These are phyloP conservation scores for Crepidotus sp. DNA, from an alignment of 1,284 basidiomycete species.

Conservation along the genomic window DNA sequence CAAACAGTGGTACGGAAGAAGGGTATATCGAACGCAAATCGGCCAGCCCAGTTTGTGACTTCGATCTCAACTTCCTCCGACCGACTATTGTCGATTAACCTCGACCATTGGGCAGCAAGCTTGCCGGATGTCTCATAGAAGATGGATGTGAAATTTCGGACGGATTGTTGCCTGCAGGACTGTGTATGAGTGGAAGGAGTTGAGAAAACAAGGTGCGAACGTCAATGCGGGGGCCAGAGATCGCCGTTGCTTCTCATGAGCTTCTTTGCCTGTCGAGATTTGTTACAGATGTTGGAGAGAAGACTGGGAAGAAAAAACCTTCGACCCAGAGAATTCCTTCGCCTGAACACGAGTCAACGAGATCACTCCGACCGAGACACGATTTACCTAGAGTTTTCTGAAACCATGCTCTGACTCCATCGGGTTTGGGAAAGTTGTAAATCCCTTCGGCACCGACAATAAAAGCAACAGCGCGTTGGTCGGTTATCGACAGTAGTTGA, in stretches of 20 bases:
- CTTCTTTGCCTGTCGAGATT: slow-evolving; percentile 30
- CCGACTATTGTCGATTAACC: slow-evolving; percentile 31
- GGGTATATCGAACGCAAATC: slow-evolving; percentile 40
- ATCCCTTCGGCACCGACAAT: slow-evolving; percentile 39
- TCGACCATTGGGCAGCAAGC: slow-evolving; percentile 40
- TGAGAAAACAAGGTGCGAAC: slow-evolving; percentile 23
- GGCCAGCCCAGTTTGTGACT: slow-evolving; percentile 47
- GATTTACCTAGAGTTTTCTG: slow-evolving; percentile 37
- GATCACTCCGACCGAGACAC: background rate
- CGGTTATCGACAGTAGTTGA: slow-evolving; percentile 46
- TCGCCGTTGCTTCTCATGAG: slow-evolving; percentile 45
- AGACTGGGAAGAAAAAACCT: slow-evolving; percentile 27
- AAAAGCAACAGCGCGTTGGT: slow-evolving; percentile 41
- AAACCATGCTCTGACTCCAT: slow-evolving; percentile 53
- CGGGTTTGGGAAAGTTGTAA: slow-evolving; percentile 50
- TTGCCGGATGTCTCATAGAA: slow-evolving; percentile 44
- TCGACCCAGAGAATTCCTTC: slow-evolving; percentile 57
- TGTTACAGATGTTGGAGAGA: slow-evolving; percentile 22
- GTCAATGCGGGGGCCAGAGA: slow-evolving; percentile 45
- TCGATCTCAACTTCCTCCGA: slow-evolving; percentile 39
- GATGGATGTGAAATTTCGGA: slow-evolving; percentile 37
- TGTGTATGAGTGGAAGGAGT: background rate
- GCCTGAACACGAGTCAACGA: background rate
- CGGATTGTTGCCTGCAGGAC: slow-evolving; percentile 37
- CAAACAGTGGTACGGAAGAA: background rate